Evolutionary conservation across 2,329 filamentous ascomycete genomes (phyloP).

Genomic region (Neobulgaria alba): DNA sequence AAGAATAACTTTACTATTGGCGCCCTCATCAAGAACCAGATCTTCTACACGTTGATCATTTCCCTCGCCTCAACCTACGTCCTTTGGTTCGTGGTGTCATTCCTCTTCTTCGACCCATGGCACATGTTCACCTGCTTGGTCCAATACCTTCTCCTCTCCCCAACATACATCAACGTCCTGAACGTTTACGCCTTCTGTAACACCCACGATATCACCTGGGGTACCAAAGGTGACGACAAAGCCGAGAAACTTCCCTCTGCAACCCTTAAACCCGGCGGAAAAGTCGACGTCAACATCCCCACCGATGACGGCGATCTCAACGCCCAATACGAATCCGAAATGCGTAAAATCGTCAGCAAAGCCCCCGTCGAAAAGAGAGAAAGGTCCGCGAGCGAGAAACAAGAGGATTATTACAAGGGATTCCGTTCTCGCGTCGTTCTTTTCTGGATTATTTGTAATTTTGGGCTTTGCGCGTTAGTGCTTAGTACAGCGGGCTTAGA

Average conservation of each 20-base stretch:
- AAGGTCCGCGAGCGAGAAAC: conserved; percentile 58
- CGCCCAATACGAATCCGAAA: conserved; percentile 83
- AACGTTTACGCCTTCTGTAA: conserved; percentile 99
- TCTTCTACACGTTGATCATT: conserved; percentile 91
- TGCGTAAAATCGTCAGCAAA: conserved; percentile 66
- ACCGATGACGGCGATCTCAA: conserved; percentile 94
- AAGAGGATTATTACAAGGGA: conserved; percentile 97
- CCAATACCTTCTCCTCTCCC: conserved; percentile 91
- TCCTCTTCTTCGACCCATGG: conserved; percentile 97
- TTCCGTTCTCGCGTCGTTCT: conserved; percentile 88
- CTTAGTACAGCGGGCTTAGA: conserved; percentile 79
- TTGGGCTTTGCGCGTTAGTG: conserved; percentile 78
- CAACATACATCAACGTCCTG: conserved; percentile 95
- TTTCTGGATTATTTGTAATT: conserved; percentile 94
- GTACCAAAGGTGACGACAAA: conserved; percentile 96
- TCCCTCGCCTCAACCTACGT: conserved; percentile 88
- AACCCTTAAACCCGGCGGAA: conserved; percentile 85
- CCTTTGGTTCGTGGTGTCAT: conserved; percentile 82
- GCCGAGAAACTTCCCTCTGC: conserved; percentile 82
- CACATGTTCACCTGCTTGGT: conserved; percentile 96
- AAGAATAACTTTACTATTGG: conserved; percentile 56
- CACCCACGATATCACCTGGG: conserved; percentile 96
- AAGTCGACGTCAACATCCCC: conserved; percentile 78
- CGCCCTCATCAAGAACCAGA: conserved; percentile 73
- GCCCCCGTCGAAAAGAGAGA: conserved; percentile 61